Conservation (phyloP, 371 early-diverging fungal species). For the Batkoa obscura region DNA sequence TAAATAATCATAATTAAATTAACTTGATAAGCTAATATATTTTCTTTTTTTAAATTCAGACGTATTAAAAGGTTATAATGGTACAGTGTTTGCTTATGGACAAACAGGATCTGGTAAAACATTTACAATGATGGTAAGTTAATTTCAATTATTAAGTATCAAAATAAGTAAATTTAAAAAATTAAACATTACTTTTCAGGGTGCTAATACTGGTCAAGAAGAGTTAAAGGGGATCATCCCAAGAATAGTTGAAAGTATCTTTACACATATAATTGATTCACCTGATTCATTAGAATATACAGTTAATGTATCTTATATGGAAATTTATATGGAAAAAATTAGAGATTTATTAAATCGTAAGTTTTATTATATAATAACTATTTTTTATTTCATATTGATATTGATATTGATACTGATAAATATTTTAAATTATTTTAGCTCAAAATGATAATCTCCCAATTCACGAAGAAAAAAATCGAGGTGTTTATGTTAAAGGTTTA, state of each 20-base stretch:
- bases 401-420: too few species aligned
- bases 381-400: too few species aligned
- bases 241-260: slow-evolving; percentile 80
- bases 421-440: slow-evolving; percentile 34
- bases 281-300: slow-evolving; percentile 79
- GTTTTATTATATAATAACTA: slow-evolving; percentile 7
- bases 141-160: too few species aligned
- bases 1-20: too few species aligned
- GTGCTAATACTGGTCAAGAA: slow-evolving; percentile 73
- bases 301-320: slow-evolving; percentile 89
- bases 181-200: too few species aligned
- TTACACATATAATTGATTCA: slow-evolving; percentile 62
- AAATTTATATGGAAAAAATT: slow-evolving; percentile 99
- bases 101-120: slow-evolving; percentile 98
- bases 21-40: too few species aligned
- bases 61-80: slow-evolving; percentile 76
- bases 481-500: slow-evolving; percentile 91
- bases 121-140: slow-evolving; percentile 90
- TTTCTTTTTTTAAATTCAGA: slow-evolving; percentile 20
- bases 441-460: slow-evolving; percentile 74
- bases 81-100: slow-evolving; percentile 97
- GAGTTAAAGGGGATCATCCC: slow-evolving; percentile 84
- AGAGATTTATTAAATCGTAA: slow-evolving; percentile 85
- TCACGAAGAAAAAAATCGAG: slow-evolving; percentile 85
- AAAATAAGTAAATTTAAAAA: too few species aligned